Evolutionary conservation across 2,329 filamentous ascomycete genomes (phyloP), one percentile per base, ranked within the genome.

Genomic region (Pezicula rhizophila): DNA sequence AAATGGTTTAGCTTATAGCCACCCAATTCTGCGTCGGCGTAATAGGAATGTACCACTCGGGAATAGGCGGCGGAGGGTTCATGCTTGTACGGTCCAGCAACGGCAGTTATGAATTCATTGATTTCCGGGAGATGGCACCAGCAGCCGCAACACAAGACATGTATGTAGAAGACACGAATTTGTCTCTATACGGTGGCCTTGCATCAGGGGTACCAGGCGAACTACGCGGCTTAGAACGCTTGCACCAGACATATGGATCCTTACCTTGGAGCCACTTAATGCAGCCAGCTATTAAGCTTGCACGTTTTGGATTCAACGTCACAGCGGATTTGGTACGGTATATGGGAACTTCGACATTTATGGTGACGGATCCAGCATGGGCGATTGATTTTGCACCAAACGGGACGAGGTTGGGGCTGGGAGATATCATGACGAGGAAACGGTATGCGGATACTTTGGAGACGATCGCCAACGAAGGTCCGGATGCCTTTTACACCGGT

Each of bases 341-440:
- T 56, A 80, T 79, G 66, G 44, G 0, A 70, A 72, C 4, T 68
- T 73, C 38, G 76, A 89, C 57, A 96, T 95, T 60, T 70, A 42
- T 42, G 40, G 40, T 96, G 0, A 71, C 82, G 3, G 82, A 96
- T 49, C 82, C 85, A 0, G 79, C 81, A 3, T 97, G 89, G 85
- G 89, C 91, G 0, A 66, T 87, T 42, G 92, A 96, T 63, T 96
- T 96, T 69, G 90, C 89, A 2, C 89, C 89, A 0, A 82, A 91
- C 52, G 92, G 90, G 3, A 84, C 77, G 0, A 72, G 88, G 2
- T 59, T 96, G 0, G 72, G 77, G 15, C 68, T 90, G 2, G 89
- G 88, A 15, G 88, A 95, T 43, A 84, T 68, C 0, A 89, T 97
- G 60, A 91, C 85, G 0, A 76, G 91, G 40, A 86, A 84, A 61